Conservation (phyloP, 2,329 filamentous ascomycete genomes). For the Arthroderma uncinatum region DNA sequence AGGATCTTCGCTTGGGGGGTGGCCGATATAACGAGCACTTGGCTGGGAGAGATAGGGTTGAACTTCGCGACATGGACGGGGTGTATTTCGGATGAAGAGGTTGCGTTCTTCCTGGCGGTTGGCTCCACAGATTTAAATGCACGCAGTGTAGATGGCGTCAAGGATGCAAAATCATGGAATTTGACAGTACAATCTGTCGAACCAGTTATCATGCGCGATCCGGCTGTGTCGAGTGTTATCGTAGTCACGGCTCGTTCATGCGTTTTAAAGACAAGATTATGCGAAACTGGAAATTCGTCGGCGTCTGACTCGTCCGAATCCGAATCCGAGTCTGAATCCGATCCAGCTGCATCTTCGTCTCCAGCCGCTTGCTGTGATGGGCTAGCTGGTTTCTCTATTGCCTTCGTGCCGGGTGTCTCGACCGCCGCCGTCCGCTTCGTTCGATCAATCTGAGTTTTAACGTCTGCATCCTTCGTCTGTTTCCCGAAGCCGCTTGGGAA, state of each 20-base stretch:
- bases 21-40: conserved; percentile 77
- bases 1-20: conserved; percentile 84
- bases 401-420: conserved; percentile 8
- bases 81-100: conserved; percentile 63
- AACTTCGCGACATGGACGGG: conserved; percentile 79
- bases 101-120: conserved; percentile 59
- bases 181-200: conserved; percentile 87
- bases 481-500: conserved; percentile 79
- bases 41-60: conserved; percentile 66
- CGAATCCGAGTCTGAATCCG: conserved; percentile 36
- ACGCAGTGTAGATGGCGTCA: conserved; percentile 88
- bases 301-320: conserved; percentile 58
- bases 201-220: conserved; percentile 74
- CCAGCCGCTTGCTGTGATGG: conserved; percentile 12
- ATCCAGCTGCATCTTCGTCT: conserved; percentile 23
- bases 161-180: conserved; percentile 86
- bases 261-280: conserved; percentile 85
- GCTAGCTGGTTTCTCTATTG: conserved; percentile 9
- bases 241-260: conserved; percentile 81
- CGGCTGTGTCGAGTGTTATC: conserved; percentile 71
- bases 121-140: conserved; percentile 91
- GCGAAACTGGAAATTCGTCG: conserved; percentile 83
- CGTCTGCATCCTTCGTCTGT: conserved; percentile 59
- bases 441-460: conserved; percentile 69
- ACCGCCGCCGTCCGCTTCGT: conserved; percentile 47